Conservation (phyloP, 768 basidiomycete species). For the Polyporus arcularius region DNA sequence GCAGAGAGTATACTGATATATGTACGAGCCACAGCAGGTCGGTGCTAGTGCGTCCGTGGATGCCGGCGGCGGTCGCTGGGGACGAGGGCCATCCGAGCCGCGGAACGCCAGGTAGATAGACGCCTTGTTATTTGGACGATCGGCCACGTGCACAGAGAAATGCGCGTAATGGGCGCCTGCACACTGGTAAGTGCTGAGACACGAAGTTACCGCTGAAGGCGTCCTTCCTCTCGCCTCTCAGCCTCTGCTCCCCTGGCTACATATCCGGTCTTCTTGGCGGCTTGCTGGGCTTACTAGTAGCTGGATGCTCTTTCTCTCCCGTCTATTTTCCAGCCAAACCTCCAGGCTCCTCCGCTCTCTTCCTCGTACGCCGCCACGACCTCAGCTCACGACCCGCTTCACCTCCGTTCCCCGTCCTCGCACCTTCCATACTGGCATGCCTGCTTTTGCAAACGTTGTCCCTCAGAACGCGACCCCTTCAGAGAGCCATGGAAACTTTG, state of each 20-base stretch:
- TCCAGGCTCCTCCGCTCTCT: slow-evolving; percentile 15
- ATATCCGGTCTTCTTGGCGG: slow-evolving; percentile 1
- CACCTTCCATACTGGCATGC: slow-evolving; percentile 19
- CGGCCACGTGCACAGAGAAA: slow-evolving; percentile 9
- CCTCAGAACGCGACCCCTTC: not conserved
- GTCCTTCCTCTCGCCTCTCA: not conserved
- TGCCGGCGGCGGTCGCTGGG: not conserved
- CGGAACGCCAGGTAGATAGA: not conserved
- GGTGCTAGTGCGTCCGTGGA: not conserved
- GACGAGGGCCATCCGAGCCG: not conserved
- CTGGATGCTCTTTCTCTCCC: slow-evolving; percentile 21
- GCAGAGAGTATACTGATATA: too few species aligned
- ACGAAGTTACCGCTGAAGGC: not conserved
- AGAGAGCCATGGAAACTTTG: slow-evolving; percentile 69
- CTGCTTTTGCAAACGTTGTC: slow-evolving; percentile 14
- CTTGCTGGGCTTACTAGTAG: slow-evolving; percentile 1
- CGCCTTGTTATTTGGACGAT: not conserved
- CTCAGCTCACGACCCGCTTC: slow-evolving; percentile 6
- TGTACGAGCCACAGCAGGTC: too few species aligned
- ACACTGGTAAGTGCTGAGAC: not conserved
- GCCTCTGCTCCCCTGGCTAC: not conserved
- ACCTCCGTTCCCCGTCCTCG: slow-evolving; percentile 1
- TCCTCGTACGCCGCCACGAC: slow-evolving; percentile 7
- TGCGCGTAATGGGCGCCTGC: not conserved
- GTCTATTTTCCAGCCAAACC: slow-evolving; percentile 18